These are phyloP conservation scores for Discostella pseudostelligera DNA, from an alignment of 108 stramenopile species.

Conservation along the genomic window DNA sequence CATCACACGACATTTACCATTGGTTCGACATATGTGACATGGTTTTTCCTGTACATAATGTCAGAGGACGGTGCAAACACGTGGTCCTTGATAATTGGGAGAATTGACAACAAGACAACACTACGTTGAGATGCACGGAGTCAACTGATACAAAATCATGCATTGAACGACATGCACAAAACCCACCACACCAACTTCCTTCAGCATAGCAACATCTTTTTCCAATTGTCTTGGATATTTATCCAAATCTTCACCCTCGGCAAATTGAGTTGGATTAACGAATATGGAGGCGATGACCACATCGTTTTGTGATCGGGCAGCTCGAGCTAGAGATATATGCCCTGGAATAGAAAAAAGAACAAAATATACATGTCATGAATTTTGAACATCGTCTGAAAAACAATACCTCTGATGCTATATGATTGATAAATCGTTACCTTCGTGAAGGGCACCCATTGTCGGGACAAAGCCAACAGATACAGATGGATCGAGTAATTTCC, in stretches of 20 bases:
- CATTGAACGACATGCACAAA: background rate
- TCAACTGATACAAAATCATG: background rate
- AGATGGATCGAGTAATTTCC: constrained; percentile 31
- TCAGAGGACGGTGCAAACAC: constrained; percentile 71
- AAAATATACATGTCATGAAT: background rate
- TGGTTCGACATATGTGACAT: constrained; percentile 71
- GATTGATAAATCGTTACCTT: constrained; percentile 48
- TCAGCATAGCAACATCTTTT: constrained; percentile 65
- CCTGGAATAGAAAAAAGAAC: constrained; percentile 28
- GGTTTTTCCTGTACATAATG: constrained; percentile 77
- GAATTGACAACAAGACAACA: background rate
- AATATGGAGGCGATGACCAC: constrained; percentile 91
- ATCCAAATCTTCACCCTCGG: constrained; percentile 91
- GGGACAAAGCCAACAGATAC: constrained; percentile 90
- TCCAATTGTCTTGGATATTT: constrained; percentile 93
- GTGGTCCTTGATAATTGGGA: constrained; percentile 54
- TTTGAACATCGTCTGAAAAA: background rate
- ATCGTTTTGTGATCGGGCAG: constrained; percentile 81
- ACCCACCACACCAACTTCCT: constrained; percentile 70
- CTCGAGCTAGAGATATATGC: constrained; percentile 72
- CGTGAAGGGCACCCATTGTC: constrained; percentile 99
- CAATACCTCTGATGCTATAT: background rate
- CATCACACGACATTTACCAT: constrained; percentile 29
- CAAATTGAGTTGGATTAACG: constrained; percentile 98
- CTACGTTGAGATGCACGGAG: no score